These are phyloP conservation scores for Bacidia gigantensis DNA, from an alignment of 495 filamentous ascomycete species.

Conservation along the genomic window DNA sequence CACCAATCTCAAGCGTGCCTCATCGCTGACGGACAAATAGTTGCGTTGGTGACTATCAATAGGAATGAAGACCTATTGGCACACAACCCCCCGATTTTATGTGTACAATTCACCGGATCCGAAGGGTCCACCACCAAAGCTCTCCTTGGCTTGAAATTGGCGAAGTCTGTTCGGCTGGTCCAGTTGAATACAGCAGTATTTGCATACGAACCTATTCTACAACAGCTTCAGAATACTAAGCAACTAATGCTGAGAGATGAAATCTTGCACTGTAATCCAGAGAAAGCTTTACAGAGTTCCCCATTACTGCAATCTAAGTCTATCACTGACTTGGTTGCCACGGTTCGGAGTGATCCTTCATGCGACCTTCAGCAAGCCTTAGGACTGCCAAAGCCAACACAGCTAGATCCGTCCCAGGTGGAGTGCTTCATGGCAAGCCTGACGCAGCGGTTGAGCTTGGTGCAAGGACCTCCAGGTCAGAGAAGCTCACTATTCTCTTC, in stretches of 20 bases:
- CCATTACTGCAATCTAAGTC: slow-evolving; percentile 11
- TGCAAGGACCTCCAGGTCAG: slow-evolving; percentile 67
- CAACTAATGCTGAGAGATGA: slow-evolving; percentile 40
- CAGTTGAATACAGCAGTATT: slow-evolving; percentile 54
- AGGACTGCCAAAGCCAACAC: slow-evolving; percentile 20
- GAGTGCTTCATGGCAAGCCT: slow-evolving; percentile 43
- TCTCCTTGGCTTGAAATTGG: slow-evolving; percentile 26
- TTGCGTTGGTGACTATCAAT: slow-evolving; percentile 49
- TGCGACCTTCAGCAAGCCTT: slow-evolving; percentile 24
- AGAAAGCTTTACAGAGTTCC: slow-evolving; percentile 14
- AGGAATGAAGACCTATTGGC: slow-evolving; percentile 41
- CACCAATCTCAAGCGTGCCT: slow-evolving; percentile 52
- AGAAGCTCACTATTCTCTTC: slow-evolving; percentile 2
- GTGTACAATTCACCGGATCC: slow-evolving; percentile 37
- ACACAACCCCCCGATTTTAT: slow-evolving; percentile 32
- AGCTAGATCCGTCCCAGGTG: slow-evolving; percentile 45
- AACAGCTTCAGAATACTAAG: slow-evolving; percentile 40
- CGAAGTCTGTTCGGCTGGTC: slow-evolving; percentile 24
- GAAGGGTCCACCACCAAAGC: slow-evolving; percentile 27
- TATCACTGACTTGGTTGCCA: slow-evolving; percentile 13
- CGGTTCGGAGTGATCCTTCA: slow-evolving; percentile 11
- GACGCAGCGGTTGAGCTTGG: slow-evolving; percentile 41
- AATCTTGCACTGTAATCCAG: slow-evolving; percentile 28
- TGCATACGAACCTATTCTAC: slow-evolving; percentile 57
- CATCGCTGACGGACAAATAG: slow-evolving; percentile 32